Evolutionary conservation across 2,329 filamentous ascomycete genomes (phyloP).

Genomic region (Fusarium piperis): DNA sequence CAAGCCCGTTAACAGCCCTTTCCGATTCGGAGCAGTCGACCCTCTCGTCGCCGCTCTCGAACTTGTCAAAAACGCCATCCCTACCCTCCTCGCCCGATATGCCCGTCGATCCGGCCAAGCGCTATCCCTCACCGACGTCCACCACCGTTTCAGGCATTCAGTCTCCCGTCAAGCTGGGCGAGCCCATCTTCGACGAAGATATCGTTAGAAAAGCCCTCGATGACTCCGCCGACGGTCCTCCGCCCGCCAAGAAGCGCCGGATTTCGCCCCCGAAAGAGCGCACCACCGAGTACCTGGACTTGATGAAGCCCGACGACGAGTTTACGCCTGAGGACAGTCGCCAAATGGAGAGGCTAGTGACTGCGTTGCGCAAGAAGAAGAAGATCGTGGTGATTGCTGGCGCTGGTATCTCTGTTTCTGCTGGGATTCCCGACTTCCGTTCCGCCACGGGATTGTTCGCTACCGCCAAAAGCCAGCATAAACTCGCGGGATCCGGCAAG

Average conservation of each 20-base stretch:
- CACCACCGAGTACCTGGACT: constrained; percentile 83
- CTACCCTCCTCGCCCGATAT: constrained; percentile 57
- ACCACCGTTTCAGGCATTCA: constrained; percentile 60
- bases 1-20: constrained; percentile 42
- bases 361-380: constrained; percentile 84
- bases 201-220: constrained; percentile 42
- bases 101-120: constrained; percentile 50
- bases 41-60: constrained; percentile 64
- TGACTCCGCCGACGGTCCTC: constrained; percentile 62
- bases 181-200: constrained; percentile 49
- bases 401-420: constrained; percentile 95
- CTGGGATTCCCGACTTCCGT: constrained; percentile 96
- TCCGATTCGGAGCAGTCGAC: constrained; percentile 50
- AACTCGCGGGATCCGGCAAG: constrained; percentile 89
- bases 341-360: constrained; percentile 77
- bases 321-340: constrained; percentile 54
- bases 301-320: constrained; percentile 63
- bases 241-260: constrained; percentile 80
- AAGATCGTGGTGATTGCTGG: constrained; percentile 98
- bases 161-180: constrained; percentile 60
- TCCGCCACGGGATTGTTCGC: constrained; percentile 91
- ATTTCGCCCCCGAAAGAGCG: constrained; percentile 70
- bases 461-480: constrained; percentile 85
- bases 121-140: constrained; percentile 63
- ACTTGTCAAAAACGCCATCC: constrained; percentile 63